Conservation (phyloP, 2,329 filamentous ascomycete genomes). For the Penicillium sp. region DNA sequence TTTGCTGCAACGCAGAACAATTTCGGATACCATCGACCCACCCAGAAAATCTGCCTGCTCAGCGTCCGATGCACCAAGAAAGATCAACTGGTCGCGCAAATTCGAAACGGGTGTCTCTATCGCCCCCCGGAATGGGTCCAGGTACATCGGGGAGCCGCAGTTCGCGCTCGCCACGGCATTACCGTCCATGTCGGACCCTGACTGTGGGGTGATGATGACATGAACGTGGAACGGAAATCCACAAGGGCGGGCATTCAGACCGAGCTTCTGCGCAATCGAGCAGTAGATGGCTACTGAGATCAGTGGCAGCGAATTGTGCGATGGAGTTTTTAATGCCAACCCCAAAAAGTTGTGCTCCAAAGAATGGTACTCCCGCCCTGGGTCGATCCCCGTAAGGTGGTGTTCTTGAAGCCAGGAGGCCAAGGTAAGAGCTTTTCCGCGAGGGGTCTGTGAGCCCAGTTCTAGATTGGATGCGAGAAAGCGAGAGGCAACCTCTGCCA, state of each 20-base stretch:
- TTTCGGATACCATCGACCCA: slow-evolving; percentile 58
- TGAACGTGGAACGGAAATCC: slow-evolving; percentile 82
- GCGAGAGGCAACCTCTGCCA: slow-evolving; percentile 58
- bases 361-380: slow-evolving; percentile 66
- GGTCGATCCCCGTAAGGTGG: slow-evolving; percentile 64
- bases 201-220: slow-evolving; percentile 62
- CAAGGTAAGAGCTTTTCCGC: slow-evolving; percentile 62
- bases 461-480: slow-evolving; percentile 52
- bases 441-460: slow-evolving; percentile 54
- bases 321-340: slow-evolving; percentile 64
- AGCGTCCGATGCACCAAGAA: slow-evolving; percentile 42
- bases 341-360: slow-evolving; percentile 85
- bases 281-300: slow-evolving; percentile 85
- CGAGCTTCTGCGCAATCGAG: slow-evolving; percentile 66
- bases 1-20: slow-evolving; percentile 68
- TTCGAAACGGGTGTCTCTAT: slow-evolving; percentile 58
- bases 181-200: slow-evolving; percentile 57
- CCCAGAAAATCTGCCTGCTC: slow-evolving; percentile 52
- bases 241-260: slow-evolving; percentile 70
- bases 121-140: slow-evolving; percentile 72
- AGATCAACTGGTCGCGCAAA: slow-evolving; percentile 56
- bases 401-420: slow-evolving; percentile 63
- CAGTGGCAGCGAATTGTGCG: slow-evolving; percentile 75
- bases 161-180: slow-evolving; percentile 19
- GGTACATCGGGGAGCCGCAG: slow-evolving; percentile 59